These are phyloP conservation scores for Fusarium metavorans DNA, from an alignment of 2,329 filamentous ascomycete genomes.

Conservation along the genomic window DNA sequence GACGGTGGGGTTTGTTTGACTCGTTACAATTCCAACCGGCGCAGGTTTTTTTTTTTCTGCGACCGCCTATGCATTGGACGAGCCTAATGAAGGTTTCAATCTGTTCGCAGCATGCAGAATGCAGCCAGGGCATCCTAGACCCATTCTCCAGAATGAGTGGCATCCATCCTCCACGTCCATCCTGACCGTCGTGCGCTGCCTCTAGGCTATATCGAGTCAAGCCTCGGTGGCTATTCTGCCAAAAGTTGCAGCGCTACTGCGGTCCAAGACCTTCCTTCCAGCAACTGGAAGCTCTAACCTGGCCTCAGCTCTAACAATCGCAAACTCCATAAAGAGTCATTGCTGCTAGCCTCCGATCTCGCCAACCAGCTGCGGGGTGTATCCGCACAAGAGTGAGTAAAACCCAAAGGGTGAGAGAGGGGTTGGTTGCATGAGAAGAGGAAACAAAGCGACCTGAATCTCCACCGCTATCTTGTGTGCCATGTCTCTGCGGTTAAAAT, in stretches of 20 bases:
- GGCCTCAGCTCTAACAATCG: conserved; percentile 9
- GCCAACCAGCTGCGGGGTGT: conserved; percentile 34
- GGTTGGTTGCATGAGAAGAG: conserved; percentile 19
- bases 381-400: conserved; percentile 24
- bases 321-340: conserved; percentile 40
- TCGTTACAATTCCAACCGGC: conserved; percentile 5
- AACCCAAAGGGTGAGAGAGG: conserved; percentile 8
- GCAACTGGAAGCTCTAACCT: conserved; percentile 40
- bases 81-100: conserved; percentile 19
- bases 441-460: conserved; percentile 14
- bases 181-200: conserved; percentile 3
- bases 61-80: not conserved
- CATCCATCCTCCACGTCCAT: conserved; percentile 18
- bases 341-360: conserved; percentile 43
- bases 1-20: conserved; percentile 11
- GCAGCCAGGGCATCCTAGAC: conserved; percentile 27
- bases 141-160: conserved; percentile 12
- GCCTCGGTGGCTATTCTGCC: conserved; percentile 24
- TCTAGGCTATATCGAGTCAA: conserved; percentile 41
- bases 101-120: conserved; percentile 39
- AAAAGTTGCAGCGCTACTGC: conserved; percentile 39
- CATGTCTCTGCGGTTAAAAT: conserved; percentile 34
- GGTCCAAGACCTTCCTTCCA: conserved; percentile 41
- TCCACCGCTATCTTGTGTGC: conserved; percentile 37
- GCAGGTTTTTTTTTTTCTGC: not conserved